Base-by-base conservation (phyloP, 2,329 filamentous ascomycete genomes). In the Dendryphion nanum region DNA sequence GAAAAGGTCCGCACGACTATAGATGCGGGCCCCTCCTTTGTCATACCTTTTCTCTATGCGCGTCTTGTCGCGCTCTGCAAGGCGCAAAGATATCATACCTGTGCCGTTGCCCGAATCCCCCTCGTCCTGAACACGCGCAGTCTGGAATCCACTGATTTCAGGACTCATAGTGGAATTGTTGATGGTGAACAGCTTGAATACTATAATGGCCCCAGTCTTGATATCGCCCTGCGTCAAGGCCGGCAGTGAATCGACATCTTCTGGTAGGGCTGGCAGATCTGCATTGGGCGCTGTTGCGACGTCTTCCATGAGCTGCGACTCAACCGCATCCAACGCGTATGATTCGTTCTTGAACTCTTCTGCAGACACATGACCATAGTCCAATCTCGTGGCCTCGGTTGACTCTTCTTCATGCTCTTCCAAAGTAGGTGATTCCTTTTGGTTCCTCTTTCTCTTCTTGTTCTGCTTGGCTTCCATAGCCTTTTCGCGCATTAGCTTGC, bases 11-110 rank as follows among this genome's bases (percentile, higher is more conserved):
- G 78, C 78, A 41, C 82, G 86, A 45, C 77, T 81, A 51, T 91
- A 95, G 7, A 88, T 66, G 7, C 88, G 77, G 44, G 85, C 73
- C 0, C 88, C 89, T 0, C 85, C 83, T 26, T 81, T 74, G 50
- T 91, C 82, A 47, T 81, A 82, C 14, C 67, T 61, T 53, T 78
- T 83, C 45, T 81, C 60, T 37, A 78, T 74, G 32, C 41, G 64
- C 10, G 75, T 66, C 33, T 83, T 71, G 55, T 94, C 86, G 18
- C 86, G 78, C 44, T 76, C 75, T 2, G 89, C 87, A 3, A 95
- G 74, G 8, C 75, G 71, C 4, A 94, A 67, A 16, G 75, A 70
- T 13, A 95, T 59, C 0, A 58, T 68, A 4, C 68, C 73, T 33
- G 78, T 73, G 1, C 78, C 75, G 14, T 47, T 46, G 0, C 55